These are phyloP conservation scores for Penicillium antarcticum DNA, from an alignment of 495 filamentous ascomycete species.

Conservation along the genomic window DNA sequence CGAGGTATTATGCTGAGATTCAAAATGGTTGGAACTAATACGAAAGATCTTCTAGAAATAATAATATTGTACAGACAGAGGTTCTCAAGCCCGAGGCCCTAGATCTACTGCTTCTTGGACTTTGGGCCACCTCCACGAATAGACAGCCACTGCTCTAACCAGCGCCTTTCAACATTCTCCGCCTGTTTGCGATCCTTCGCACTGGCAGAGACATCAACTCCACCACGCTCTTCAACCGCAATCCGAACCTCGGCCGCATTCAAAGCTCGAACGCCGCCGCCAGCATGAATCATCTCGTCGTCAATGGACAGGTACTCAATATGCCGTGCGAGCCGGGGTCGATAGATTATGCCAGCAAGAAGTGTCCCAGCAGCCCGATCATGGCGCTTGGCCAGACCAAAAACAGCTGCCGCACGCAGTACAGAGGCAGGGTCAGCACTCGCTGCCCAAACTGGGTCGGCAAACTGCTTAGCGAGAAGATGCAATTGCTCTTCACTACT, in stretches of 20 bases:
- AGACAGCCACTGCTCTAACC: conserved; percentile 39
- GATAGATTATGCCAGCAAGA: conserved; percentile 34
- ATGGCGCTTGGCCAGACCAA: conserved; percentile 44
- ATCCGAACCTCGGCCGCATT: conserved; percentile 52
- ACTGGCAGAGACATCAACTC: conserved; percentile 26
- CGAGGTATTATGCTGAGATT: not conserved
- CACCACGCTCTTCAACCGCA: conserved; percentile 50
- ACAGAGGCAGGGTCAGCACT: conserved; percentile 23
- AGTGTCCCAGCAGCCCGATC: conserved; percentile 19
- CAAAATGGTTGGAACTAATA: not conserved
- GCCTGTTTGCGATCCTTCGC: conserved; percentile 11
- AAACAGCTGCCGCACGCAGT: conserved; percentile 41
- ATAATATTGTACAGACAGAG: not conserved
- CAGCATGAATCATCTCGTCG: conserved; percentile 52
- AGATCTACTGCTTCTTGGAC: not conserved
- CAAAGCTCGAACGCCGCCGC: conserved; percentile 51
- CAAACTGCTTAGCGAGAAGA: conserved; percentile 22
- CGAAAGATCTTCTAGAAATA: not conserved
- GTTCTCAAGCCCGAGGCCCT: too few relatives aligned
- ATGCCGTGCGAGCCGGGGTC: conserved; percentile 37
- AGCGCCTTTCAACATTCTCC: conserved; percentile 30
- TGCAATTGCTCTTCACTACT: conserved; percentile 25
- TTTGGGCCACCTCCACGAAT: not conserved
- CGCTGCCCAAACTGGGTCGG: conserved; percentile 15
- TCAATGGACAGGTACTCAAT: conserved; percentile 55